Evolutionary conservation across 306 rosid genomes (phyloP), one percentile per base, ranked within the genome.

Genomic region (Glycine tomentella): DNA sequence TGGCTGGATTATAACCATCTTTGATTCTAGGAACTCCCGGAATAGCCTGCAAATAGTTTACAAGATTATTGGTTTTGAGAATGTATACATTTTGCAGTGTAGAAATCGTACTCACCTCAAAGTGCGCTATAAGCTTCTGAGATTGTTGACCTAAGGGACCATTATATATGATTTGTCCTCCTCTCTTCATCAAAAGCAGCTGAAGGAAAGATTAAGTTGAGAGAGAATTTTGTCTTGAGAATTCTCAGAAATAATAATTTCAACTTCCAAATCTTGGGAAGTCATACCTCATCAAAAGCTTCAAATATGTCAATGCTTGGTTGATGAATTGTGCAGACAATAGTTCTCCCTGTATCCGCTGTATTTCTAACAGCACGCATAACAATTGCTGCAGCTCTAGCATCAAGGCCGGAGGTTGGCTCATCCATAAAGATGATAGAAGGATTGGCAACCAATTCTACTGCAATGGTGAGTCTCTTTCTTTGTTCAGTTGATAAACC

Each of bases 301-400:
- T 89, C 90, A 80, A 86, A 89, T 76, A 89, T 80, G 86, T 89
- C 92, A 44, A 86, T 86, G 86, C 90, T 86, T 73, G 92, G 92
- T 81, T 89, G 90, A 83, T 89, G 90, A 86, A 89, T 89, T 74
- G 92, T 86, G 87, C 92, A 89, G 70, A 84, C 90, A 6, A 89
- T 83, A 56, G 92, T 89, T 80, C 90, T 62, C 14, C 92, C 90
- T 9, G 88, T 86, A 69, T 86, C 87, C 8, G 82, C 88, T 13
- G 88, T 89, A 53, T 89, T 89, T 82, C 92, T 84, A 70, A 89
- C 84, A 0, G 88, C 64, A 33, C 90, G 92, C 92, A 89, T 89
- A 7, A 86, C 92, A 40, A 89, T 80, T 57, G 92, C 86, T 17
- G 90, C 87, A 16, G 92, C 88, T 86, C 88, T 74, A 82, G 92